phyloP scores from a whole-genome alignment of 2,329 filamentous ascomycete genomes.

The Pseudocercospora crystallina region DNA sequence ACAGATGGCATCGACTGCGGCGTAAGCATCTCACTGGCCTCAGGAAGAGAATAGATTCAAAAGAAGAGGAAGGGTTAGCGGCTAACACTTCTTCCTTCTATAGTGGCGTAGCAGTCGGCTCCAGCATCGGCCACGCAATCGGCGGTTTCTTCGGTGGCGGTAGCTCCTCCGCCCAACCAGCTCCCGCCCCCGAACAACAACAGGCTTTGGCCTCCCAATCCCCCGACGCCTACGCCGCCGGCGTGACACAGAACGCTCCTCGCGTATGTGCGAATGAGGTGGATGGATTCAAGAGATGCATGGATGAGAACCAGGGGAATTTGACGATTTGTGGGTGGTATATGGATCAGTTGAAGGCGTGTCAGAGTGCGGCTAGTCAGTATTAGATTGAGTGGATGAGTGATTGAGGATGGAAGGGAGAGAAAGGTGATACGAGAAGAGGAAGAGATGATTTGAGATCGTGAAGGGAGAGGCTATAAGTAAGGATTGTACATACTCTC shows the following conservation, averaged over 20 bases:
- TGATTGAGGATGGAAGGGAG: background rate
- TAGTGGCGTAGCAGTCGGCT: constrained; percentile 95
- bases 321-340: constrained; percentile 98
- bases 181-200: too few relatives aligned
- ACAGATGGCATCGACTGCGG: constrained; percentile 96
- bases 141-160: constrained; percentile 80
- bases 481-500: too few relatives aligned
- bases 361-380: constrained; percentile 48
- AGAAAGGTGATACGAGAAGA: too few relatives aligned
- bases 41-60: too few relatives aligned
- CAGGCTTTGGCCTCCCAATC: too few relatives aligned
- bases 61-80: too few relatives aligned
- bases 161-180: constrained; percentile 2
- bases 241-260: constrained; percentile 33
- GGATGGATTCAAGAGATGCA: constrained; percentile 86
- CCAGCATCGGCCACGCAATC: constrained; percentile 91
- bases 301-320: constrained; percentile 92
- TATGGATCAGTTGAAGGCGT: constrained; percentile 75
- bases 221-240: constrained; percentile 9
- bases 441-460: too few relatives aligned
- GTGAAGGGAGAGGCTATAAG: too few relatives aligned
- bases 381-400: constrained; percentile 38
- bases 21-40: constrained; percentile 71
- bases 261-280: constrained; percentile 71
- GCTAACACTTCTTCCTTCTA: constrained; percentile 29